These are phyloP conservation scores for Glycyrrhiza uralensis DNA, from an alignment of 306 rosid species.

Conservation along the genomic window DNA sequence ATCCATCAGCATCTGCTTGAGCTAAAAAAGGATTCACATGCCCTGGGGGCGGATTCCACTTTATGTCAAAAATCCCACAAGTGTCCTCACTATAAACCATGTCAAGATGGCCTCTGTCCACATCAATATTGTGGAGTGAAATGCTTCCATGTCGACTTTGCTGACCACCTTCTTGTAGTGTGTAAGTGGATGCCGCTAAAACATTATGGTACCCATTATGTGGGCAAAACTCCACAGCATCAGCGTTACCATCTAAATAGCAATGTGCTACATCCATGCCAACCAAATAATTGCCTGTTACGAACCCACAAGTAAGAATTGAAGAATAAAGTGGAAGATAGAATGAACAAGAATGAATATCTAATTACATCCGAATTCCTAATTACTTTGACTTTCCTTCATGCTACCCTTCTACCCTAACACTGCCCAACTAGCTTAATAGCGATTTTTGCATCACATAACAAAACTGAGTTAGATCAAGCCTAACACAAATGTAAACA, in stretches of 20 bases:
- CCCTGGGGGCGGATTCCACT: constrained; percentile 67
- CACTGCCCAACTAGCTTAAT: neutral
- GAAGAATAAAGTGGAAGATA: neutral
- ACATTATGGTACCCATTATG: constrained; percentile 47
- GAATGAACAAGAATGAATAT: neutral
- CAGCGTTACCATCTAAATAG: constrained; percentile 79
- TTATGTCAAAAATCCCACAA: constrained; percentile 74
- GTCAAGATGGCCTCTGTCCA: constrained; percentile 38
- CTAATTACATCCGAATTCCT: no score
- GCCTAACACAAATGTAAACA: neutral
- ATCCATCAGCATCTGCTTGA: constrained; percentile 85
- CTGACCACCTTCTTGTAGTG: constrained; percentile 64
- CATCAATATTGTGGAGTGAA: constrained; percentile 56
- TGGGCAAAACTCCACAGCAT: constrained; percentile 86
- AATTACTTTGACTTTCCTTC: no score
- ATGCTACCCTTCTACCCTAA: no score
- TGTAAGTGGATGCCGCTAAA: constrained; percentile 82
- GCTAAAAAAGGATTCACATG: constrained; percentile 52
- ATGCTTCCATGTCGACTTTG: constrained; percentile 74
- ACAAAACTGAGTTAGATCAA: neutral
- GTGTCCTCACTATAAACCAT: constrained; percentile 48
- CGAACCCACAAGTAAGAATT: neutral
- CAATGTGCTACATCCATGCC: constrained; percentile 77
- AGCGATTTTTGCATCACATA: neutral
- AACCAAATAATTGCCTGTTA: neutral